Conservation (phyloP, 164 flowering plant species). For the Tetrastigma voinierianum region DNA sequence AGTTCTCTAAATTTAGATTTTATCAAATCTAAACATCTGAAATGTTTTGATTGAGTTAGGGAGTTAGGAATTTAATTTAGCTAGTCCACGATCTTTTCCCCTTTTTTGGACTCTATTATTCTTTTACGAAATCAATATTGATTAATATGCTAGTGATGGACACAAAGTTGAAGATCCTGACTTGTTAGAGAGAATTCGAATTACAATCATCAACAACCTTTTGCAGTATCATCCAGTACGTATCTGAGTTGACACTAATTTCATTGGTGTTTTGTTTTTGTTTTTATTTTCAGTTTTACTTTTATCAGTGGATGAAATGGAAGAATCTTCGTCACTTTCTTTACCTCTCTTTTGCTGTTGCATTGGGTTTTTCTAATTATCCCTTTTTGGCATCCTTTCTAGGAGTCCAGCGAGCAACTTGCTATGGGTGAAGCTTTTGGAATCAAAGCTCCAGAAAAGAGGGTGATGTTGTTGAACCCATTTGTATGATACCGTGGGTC, state of each 20-base stretch:
- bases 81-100: no score
- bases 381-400: slow-evolving; percentile 11
- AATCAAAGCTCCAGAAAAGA: slow-evolving; percentile 71
- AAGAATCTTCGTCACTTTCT: neutral
- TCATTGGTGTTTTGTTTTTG: neutral
- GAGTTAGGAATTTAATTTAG: no score
- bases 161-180: slow-evolving; percentile 91
- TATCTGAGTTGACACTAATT: slow-evolving; percentile 8
- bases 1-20: no score
- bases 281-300: no score
- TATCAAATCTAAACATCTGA: no score
- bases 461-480: slow-evolving; percentile 43
- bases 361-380: neutral
- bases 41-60: no score
- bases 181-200: slow-evolving; percentile 60
- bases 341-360: neutral
- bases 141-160: slow-evolving; percentile 51
- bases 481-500: no score
- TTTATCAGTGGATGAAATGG: neutral
- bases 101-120: neutral
- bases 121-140: slow-evolving; percentile 4
- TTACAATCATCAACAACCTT: slow-evolving; percentile 65
- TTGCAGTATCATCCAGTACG: slow-evolving; percentile 74
- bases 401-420: slow-evolving; percentile 91
- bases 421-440: slow-evolving; percentile 97